Conservation (phyloP, 73 alveolate species). For the Effrenium voratum region DNA sequence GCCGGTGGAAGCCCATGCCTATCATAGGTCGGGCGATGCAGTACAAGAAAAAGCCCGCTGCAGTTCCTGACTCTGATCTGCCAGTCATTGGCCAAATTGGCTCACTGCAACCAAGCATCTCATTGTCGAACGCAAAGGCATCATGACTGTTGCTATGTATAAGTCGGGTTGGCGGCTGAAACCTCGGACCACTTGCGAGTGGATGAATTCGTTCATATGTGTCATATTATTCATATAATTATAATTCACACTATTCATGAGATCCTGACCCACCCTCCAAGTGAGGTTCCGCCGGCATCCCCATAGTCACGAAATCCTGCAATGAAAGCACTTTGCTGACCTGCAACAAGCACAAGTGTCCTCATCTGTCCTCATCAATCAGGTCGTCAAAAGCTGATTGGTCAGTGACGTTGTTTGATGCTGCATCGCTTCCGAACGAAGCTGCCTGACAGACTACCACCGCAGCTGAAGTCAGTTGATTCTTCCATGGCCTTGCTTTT, state of each 20-base stretch:
- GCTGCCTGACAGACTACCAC: no score
- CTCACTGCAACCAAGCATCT: background rate
- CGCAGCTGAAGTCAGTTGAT: no score
- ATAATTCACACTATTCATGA: no score
- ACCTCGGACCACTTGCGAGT: slow-evolving; percentile 18
- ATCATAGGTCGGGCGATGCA: slow-evolving; percentile 71
- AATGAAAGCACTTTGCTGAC: background rate
- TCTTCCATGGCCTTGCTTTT: background rate
- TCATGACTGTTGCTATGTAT: slow-evolving; percentile 63
- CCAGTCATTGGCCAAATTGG: background rate
- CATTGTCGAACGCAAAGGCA: slow-evolving; percentile 45
- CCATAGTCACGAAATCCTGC: slow-evolving; percentile 39
- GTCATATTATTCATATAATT: no score
- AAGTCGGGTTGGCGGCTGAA: slow-evolving; percentile 53
- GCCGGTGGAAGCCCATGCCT: background rate
- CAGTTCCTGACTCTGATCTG: slow-evolving; percentile 16
- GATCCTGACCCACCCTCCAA: slow-evolving; percentile 58
- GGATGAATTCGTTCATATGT: no score
- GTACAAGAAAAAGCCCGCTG: slow-evolving; percentile 44
- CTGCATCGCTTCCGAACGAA: no score
- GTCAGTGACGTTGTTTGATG: no score
- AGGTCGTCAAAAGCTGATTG: background rate
- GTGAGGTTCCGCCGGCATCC: slow-evolving; percentile 60
- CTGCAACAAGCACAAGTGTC: background rate
- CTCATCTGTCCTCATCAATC: background rate